Evolutionary conservation across 768 basidiomycete genomes (phyloP), one percentile per base, ranked within the genome.

Genomic region (Coprinopsis sp.): DNA sequence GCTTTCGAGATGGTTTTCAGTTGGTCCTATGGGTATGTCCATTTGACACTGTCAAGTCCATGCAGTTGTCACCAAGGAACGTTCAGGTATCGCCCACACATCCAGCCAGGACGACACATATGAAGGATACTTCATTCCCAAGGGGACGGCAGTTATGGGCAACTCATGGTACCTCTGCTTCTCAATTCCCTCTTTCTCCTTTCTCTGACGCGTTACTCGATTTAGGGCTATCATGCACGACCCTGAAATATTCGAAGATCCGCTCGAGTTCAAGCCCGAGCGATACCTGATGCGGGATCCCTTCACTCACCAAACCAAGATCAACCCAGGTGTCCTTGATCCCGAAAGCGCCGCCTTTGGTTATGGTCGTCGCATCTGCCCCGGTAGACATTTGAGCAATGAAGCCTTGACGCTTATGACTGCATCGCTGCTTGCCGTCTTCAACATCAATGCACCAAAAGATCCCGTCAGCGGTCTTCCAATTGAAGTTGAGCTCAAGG

Each of bases 351-450:
- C 47, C 3, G 49, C 51, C 0, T 60, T 60, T 44, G 56, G 56
- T 24, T 57, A 44, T 23, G 54, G 58, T 25, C 45, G 53, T 13
- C 24, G 61, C 19, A 52, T 70, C 4, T 75, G 74, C 44, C 68
- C 73, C n/a, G 77, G 75, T 5, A 58, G 64, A 21, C 45, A 69
- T 37, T 54, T 79, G 30, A 74, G 69, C 4, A 69, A 74, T 16
- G 61, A 66, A 1, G 70, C 67, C 13, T 13, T 73, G 22, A 68
- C 65, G 57, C 47, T 53, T 19, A 47, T 51, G 4, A 40, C 57
- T 1, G 54, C 55, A 3, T 49, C 50, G 2, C 49, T 60, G 6
- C 31, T 65, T 4, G 48, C 60, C n/a, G 39, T 47, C 8, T 54
- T 44, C 40, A 31, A 50, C 33, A 38, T 54, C 30, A 29, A 16